Evolutionary conservation across 768 basidiomycete genomes (phyloP), one percentile per base, ranked within the genome.

Genomic region (Lentinula raphanica): DNA sequence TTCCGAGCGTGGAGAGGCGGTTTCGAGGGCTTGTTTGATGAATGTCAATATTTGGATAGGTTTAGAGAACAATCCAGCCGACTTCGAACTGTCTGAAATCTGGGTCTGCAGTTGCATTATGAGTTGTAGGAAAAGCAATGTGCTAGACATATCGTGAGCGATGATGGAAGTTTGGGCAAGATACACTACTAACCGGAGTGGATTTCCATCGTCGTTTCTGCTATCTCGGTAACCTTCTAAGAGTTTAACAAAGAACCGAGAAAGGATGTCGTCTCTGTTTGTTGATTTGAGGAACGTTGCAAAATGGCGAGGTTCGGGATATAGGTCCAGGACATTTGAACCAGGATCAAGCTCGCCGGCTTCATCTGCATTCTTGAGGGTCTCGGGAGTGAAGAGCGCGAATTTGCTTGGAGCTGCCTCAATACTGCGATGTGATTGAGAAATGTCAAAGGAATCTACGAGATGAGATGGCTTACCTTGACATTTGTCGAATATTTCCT

Each of bases 11-110:
- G 32, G 58, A 25, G 35, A 46, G 17, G 69, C 66, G 4, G 83
- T 72, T 49, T 85, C 82, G 4, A 97, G 72, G 1, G 89, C 88
- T 59, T 92, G 85, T 56, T 87, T 88, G 25, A 98, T 78, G 66
- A 97, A 97, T 2, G 80, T 76, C n/a, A 98, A 69, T 9, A 95
- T 79, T 58, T 94, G 85, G 9, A 79, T 79, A 0, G 91, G 88
- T 59, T 87, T 81, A 39, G 69, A 71, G 17, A 83, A 67, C 29
- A 94, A 81, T 59, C 79, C 85, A 3, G 80, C 77, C 0, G 82
- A 76, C 15, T 77, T 71, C 17, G 79, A 76, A 21, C 80, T 78
- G 40, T 78, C 74, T 0, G 85, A 79, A 3, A 92, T 72, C 53
- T 84, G 79, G 1, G 82, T 76, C 67, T 94, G 90, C 77, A 97